Conservation (phyloP, 306 rosid genomes). For the Myrica gale region DNA sequence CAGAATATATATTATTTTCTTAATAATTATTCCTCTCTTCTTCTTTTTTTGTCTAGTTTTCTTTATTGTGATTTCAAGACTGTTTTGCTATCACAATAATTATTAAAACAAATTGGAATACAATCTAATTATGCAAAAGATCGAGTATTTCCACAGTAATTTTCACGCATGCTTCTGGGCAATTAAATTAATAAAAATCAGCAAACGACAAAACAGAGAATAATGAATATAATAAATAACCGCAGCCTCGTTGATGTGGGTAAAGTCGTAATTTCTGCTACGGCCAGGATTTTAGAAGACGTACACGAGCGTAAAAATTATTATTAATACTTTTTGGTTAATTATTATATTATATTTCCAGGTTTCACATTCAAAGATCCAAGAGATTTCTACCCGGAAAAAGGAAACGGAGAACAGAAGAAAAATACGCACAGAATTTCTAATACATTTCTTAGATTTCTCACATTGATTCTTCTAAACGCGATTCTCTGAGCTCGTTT, state of each 20-base stretch:
- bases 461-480: slow-evolving; percentile 39
- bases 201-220: background rate
- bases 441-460: slow-evolving; percentile 33
- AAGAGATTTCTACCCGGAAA: slow-evolving; percentile 35
- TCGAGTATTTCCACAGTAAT: too few species aligned
- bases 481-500: slow-evolving; percentile 18
- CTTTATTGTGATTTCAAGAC: too few species aligned
- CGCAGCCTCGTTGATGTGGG: slow-evolving; percentile 26
- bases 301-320: slow-evolving; percentile 67
- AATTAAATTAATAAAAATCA: background rate
- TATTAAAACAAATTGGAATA: background rate
- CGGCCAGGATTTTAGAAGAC: slow-evolving; percentile 33
- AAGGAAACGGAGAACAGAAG: background rate
- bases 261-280: slow-evolving; percentile 27
- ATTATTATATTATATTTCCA: background rate
- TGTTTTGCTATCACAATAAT: too few species aligned
- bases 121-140: background rate
- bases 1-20: too few species aligned
- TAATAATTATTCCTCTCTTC: too few species aligned
- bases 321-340: slow-evolving; percentile 27
- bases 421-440: slow-evolving; percentile 16
- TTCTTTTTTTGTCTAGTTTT: too few species aligned
- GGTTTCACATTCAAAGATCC: slow-evolving; percentile 67
- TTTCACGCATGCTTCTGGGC: background rate
- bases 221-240: background rate